Base-by-base conservation (phyloP, 768 basidiomycete genomes). In the Ephemerocybe angulata region DNA sequence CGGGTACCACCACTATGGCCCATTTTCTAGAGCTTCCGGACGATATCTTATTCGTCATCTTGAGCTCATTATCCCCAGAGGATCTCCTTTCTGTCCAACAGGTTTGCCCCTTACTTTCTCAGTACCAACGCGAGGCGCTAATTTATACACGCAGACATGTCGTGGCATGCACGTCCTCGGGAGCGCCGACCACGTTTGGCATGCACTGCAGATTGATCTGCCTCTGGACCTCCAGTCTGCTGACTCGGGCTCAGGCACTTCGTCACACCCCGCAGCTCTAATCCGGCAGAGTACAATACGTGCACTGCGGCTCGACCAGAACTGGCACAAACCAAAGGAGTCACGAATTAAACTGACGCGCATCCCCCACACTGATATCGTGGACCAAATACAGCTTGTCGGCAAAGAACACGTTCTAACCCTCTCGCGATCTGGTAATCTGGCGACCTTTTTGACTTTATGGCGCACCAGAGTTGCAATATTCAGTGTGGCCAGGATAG, bases 141-240 rank as follows among this genome's bases (percentile, higher is more conserved):
- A 47, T n/a, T 52, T 30, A 41, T 12, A 52, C 70, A 72, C 70
- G 69, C 64, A 85, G 81, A 78, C 79, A 62, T 81, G 81, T 72
- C 83, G 81, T 75, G 75, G 66, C 51, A 65, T 83, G 53, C 76
- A 85, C 66, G 71, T 72, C 10, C 72, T 78, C 30, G 75, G 73
- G 12, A 72, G 70, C 40, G 64, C 64, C 33, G 77, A 85, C 60
- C 79, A 80, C 60, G 62, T 82, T 28, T 84, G 81, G 81, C 83
- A 77, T 65, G 70, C 70, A 30, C 57, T 79, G 53, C 67, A 68
- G 22, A 54, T 79, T 21, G 76, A 79, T 58, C 56, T 84, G 11
- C 77, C 81, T 47, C 63, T 76, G 28, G 76, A 81, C 60, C 61
- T 78, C 52, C 55, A 59, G 19, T 66, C 73, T 46, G 57, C 52